phyloP scores from a whole-genome alignment of 768 basidiomycete species.

The Kwoniella botswanensis region DNA sequence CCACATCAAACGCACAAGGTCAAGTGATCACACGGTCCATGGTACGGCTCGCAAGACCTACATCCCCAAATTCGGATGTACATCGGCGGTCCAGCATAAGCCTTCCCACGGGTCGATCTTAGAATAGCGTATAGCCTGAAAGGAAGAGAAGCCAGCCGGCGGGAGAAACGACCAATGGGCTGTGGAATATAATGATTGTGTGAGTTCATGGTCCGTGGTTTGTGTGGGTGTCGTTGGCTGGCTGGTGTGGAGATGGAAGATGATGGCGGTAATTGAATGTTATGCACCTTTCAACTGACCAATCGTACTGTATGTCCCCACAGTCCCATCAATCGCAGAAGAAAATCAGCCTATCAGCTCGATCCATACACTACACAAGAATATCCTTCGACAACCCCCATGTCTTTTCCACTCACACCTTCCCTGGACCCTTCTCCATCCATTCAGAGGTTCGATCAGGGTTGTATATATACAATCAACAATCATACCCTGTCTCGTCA shows the following conservation, averaged over 20 bases:
- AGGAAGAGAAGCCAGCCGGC: neutral
- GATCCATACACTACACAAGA: neutral
- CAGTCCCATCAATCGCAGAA: neutral
- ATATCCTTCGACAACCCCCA: neutral
- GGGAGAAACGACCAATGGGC: neutral
- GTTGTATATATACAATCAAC: neutral
- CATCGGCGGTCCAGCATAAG: neutral
- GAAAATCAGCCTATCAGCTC: neutral
- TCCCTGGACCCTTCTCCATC: neutral
- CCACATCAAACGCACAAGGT: neutral
- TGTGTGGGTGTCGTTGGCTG: neutral
- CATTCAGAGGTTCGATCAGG: neutral
- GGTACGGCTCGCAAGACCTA: too few species aligned
- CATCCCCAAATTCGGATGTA: neutral
- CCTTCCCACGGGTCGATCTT: too few species aligned
- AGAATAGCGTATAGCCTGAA: neutral
- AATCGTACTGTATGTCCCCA: neutral
- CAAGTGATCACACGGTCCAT: neutral
- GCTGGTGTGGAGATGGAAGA: neutral
- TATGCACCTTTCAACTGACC: constrained; percentile 1
- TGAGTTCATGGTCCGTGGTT: constrained; percentile 3
- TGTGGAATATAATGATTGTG: constrained; percentile 3
- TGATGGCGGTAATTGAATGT: neutral
- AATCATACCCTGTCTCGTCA: neutral
- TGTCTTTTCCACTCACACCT: neutral